Percentiles rank a stretch among this genome's conserved stretches.
Conservation (phyloP, 2,329 filamentous ascomycete genomes). For the Calycina herbarum region DNA sequence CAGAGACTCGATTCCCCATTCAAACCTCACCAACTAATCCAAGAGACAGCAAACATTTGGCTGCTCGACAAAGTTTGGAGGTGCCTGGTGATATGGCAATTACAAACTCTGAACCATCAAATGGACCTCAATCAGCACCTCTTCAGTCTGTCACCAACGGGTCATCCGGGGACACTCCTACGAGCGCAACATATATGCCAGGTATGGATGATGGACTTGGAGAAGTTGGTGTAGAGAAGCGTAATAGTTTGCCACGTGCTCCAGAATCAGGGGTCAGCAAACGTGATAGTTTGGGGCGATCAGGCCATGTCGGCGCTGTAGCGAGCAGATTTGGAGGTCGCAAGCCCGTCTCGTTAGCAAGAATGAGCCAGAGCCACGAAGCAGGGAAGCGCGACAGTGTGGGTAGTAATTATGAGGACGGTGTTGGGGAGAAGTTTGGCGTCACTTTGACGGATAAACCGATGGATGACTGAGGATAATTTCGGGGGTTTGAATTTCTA, state of each 20-base stretch:
- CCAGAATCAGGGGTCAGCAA: constrained; percentile 51
- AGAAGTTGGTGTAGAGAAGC: constrained; percentile 17
- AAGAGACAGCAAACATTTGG: constrained; percentile 27
- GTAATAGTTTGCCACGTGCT: constrained; percentile 15
- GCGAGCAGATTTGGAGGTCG: constrained; percentile 42
- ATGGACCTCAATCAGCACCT: constrained; percentile 19
- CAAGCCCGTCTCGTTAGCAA: constrained; percentile 36
- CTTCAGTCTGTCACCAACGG: constrained; percentile 17
- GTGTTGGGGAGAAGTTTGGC: constrained; percentile 44
- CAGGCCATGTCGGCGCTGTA: constrained; percentile 50
- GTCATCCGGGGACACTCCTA: constrained; percentile 20
- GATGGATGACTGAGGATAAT: constrained; percentile 65
- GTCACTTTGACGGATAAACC: constrained; percentile 73
- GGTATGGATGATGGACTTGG: constrained; percentile 29
- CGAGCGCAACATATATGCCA: constrained; percentile 37
- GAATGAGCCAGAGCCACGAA: constrained; percentile 35
- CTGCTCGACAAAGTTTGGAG: constrained; percentile 68
- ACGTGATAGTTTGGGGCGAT: constrained; percentile 63
- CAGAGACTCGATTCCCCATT: constrained; percentile 78
- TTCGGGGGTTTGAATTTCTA: neutral
- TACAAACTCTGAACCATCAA: constrained; percentile 23
- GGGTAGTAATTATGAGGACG: constrained; percentile 40
- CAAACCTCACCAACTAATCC: constrained; percentile 61
- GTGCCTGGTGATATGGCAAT: constrained; percentile 56
- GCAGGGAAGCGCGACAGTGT: constrained; percentile 35